These are phyloP conservation scores for Tetragonia tetragonoides DNA, from an alignment of 148 eudicot genomes.

Conservation along the genomic window DNA sequence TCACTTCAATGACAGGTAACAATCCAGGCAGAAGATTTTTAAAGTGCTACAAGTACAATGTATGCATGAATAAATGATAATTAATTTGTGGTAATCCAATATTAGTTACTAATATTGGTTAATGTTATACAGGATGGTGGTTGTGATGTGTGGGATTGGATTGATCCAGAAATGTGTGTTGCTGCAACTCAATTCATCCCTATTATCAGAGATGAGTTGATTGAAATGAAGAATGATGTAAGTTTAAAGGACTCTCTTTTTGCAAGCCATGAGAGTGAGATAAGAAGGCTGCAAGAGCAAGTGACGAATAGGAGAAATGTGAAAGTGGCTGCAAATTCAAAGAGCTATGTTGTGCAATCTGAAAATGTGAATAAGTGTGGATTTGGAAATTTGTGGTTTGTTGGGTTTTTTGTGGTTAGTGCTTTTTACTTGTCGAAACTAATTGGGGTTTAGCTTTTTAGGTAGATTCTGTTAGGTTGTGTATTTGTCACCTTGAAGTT, in stretches of 20 bases:
- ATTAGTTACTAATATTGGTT: neutral
- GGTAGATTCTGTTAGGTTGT: too few relatives aligned
- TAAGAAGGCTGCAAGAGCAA: neutral
- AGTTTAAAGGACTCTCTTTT: neutral
- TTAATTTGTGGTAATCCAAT: neutral
- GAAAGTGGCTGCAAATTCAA: too few relatives aligned
- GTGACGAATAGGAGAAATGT: neutral
- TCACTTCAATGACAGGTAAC: neutral
- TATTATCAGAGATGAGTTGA: neutral
- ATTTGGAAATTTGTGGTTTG: too few relatives aligned
- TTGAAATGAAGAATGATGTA: neutral
- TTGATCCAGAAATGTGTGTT: neutral
- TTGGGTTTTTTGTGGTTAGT: too few relatives aligned
- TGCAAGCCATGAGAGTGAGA: neutral
- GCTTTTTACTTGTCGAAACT: too few relatives aligned
- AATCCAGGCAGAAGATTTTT: neutral
- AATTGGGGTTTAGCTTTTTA: too few relatives aligned
- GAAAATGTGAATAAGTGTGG: too few relatives aligned
- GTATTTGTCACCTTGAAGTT: too few relatives aligned
- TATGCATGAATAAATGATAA: too few relatives aligned
- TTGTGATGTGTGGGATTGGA: neutral
- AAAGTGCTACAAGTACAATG: neutral
- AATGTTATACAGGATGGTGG: neutral
- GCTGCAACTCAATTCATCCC: neutral
- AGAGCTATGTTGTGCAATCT: too few relatives aligned